These are phyloP conservation scores for Allium fistulosum DNA, from an alignment of 106 monocot genomes.

Conservation along the genomic window DNA sequence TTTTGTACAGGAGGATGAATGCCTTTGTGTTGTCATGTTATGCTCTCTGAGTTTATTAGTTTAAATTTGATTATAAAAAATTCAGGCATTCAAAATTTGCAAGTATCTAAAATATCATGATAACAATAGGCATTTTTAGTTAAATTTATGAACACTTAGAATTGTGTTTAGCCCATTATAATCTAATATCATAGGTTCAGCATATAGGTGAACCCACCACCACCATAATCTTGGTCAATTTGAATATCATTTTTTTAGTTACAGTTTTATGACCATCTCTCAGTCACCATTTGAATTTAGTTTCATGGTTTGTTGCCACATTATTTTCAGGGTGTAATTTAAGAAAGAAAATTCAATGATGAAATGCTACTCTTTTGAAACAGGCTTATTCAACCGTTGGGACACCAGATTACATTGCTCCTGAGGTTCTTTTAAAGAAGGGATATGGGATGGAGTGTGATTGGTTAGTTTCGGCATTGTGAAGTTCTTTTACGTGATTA, in stretches of 20 bases:
- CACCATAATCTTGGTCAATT: not conserved
- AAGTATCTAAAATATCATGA: no score
- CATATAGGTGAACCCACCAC: no score
- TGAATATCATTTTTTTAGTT: not conserved
- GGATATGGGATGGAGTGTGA: conserved; percentile 42
- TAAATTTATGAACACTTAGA: no score
- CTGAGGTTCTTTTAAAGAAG: conserved; percentile 26
- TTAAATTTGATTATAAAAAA: not conserved
- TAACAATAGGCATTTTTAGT: no score
- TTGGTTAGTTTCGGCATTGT: conserved; percentile 26
- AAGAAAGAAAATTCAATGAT: not conserved
- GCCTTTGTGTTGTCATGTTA: not conserved
- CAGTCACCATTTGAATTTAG: not conserved
- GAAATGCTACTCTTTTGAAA: not conserved
- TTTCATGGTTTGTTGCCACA: not conserved
- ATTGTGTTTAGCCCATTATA: no score
- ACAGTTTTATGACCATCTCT: not conserved
- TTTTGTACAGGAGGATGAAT: not conserved
- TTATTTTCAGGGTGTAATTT: not conserved
- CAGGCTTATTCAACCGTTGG: conserved; percentile 59
- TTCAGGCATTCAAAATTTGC: not conserved
- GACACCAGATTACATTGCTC: conserved; percentile 42
- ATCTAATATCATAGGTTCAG: no score
- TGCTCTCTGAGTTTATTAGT: not conserved
- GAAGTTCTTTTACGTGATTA: not conserved